Evolutionary conservation across 2,329 filamentous ascomycete species (phyloP).

Genomic region (Cercospora citrullina): DNA sequence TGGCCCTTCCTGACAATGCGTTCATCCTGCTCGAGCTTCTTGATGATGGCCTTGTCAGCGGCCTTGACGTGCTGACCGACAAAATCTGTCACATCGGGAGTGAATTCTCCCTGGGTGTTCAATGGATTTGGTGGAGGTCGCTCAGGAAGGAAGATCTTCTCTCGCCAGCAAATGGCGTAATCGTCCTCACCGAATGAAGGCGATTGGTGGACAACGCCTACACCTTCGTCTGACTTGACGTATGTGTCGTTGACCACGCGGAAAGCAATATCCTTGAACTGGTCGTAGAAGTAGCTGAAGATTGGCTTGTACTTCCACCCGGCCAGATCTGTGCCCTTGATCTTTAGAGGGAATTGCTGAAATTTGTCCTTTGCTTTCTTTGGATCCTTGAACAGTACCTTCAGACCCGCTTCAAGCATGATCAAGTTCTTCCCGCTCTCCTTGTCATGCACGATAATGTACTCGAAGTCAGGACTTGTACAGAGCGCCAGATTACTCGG

Average conservation of each 20-base stretch:
- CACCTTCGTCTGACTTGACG: slow-evolving; percentile 86
- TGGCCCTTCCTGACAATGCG: slow-evolving; percentile 82
- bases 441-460: slow-evolving; percentile 82
- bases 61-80: slow-evolving; percentile 85
- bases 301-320: slow-evolving; percentile 87
- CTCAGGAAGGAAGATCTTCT: slow-evolving; percentile 74
- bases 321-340: slow-evolving; percentile 80
- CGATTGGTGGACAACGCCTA: slow-evolving; percentile 89
- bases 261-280: slow-evolving; percentile 84
- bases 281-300: slow-evolving; percentile 85
- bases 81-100: slow-evolving; percentile 74
- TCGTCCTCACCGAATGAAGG: slow-evolving; percentile 95
- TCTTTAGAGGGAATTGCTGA: slow-evolving; percentile 69
- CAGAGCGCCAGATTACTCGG: slow-evolving; percentile 78
- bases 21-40: slow-evolving; percentile 74
- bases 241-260: slow-evolving; percentile 79
- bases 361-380: slow-evolving; percentile 96
- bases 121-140: slow-evolving; percentile 86
- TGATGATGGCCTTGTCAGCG: slow-evolving; percentile 91
- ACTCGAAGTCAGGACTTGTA: slow-evolving; percentile 80
- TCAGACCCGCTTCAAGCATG: slow-evolving; percentile 76
- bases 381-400: slow-evolving; percentile 86
- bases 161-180: slow-evolving; percentile 77
- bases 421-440: slow-evolving; percentile 81
- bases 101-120: slow-evolving; percentile 81